Percentiles rank a stretch among this genome's conserved stretches.
phyloP scores from a whole-genome alignment of 345 rosid genomes.

The Boechera stricta region DNA sequence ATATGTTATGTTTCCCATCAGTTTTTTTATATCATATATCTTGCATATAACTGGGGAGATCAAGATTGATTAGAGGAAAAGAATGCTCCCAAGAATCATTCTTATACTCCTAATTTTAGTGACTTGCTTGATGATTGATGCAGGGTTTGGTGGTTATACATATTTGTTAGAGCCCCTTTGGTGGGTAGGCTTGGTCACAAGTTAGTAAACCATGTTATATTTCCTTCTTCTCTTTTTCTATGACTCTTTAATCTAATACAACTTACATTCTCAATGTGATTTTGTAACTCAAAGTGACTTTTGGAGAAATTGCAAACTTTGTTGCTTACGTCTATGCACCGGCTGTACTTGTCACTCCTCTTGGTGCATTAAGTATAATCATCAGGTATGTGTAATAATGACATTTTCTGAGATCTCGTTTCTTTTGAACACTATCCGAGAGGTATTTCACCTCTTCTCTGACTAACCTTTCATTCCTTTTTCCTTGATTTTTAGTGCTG shows the following conservation, averaged over 20 bases:
- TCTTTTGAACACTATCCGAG: slow-evolving; percentile 2
- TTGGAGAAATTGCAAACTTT: slow-evolving; percentile 90
- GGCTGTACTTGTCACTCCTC: slow-evolving; percentile 91
- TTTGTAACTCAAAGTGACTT: slow-evolving; percentile 58
- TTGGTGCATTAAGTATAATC: slow-evolving; percentile 89
- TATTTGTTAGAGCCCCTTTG: slow-evolving; percentile 93
- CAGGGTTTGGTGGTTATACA: slow-evolving; percentile 89
- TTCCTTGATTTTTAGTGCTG: slow-evolving; percentile 55
- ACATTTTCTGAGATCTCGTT: background rate
- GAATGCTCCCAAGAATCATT: background rate
- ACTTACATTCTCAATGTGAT: background rate
- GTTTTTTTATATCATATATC: no score
- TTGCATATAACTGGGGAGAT: no score
- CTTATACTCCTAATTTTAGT: background rate
- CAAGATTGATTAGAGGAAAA: background rate
- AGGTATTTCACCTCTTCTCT: background rate
- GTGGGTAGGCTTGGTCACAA: slow-evolving; percentile 94
- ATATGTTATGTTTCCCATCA: background rate
- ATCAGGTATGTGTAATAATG: slow-evolving; percentile 56
- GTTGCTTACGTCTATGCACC: slow-evolving; percentile 96
- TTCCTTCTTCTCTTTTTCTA: background rate
- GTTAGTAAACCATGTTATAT: slow-evolving; percentile 48
- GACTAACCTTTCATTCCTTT: background rate
- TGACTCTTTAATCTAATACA: background rate
- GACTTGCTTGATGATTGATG: slow-evolving; percentile 20